phyloP scores from a whole-genome alignment of 495 filamentous ascomycete genomes.

The Trichoderma orchidacearum region DNA sequence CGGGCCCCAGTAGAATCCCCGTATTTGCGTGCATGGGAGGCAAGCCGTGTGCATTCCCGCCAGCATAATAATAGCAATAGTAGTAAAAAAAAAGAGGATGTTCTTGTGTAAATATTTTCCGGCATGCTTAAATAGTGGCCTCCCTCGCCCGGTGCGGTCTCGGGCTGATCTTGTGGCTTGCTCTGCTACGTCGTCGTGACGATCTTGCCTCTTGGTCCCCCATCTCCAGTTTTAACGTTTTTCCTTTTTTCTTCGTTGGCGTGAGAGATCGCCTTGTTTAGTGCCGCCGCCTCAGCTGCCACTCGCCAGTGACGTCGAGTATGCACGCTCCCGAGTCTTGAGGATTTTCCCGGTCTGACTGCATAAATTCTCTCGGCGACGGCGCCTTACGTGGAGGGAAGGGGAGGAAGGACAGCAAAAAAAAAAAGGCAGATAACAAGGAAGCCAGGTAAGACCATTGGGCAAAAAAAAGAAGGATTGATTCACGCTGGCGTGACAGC shows the following conservation, averaged over 20 bases:
- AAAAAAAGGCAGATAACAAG: not conserved
- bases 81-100: not conserved
- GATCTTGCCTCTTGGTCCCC: not conserved
- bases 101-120: not conserved
- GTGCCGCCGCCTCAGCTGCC: not conserved
- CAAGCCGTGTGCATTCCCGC: too few species aligned
- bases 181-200: not conserved
- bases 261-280: not conserved
- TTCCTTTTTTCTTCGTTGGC: too few species aligned
- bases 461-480: too few species aligned
- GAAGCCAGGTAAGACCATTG: too few species aligned
- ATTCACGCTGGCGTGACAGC: too few species aligned
- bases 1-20: not conserved
- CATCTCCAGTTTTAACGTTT: not conserved
- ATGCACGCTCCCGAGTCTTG: not conserved
- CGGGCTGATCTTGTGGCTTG: not conserved
- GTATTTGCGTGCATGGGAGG: not conserved
- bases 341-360: not conserved
- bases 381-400: not conserved
- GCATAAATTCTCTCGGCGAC: not conserved
- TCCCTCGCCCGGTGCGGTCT: not conserved
- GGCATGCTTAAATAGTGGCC: not conserved
- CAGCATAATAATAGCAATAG: too few species aligned
- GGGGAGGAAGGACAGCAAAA: not conserved
- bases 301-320: not conserved